Conservation (phyloP, 2,329 filamentous ascomycete genomes). For the Hypocreales sp. region DNA sequence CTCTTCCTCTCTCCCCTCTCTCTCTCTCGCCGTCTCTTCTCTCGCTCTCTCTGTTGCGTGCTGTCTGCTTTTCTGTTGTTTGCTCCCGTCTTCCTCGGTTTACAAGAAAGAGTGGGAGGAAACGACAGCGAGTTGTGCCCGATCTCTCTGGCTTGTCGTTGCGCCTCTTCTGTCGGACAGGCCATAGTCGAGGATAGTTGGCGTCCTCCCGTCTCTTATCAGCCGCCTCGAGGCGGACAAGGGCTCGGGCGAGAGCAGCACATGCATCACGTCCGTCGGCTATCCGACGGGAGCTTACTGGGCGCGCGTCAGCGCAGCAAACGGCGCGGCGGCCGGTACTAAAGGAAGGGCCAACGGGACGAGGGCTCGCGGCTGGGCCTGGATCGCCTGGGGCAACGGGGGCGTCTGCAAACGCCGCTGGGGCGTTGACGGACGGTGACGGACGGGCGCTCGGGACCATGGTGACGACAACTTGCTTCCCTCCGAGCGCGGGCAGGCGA, state of each 20-base stretch:
- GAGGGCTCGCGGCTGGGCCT: too few species aligned
- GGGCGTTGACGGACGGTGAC: too few species aligned
- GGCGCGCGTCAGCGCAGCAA: neutral
- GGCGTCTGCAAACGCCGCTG: too few species aligned
- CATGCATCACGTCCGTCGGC: neutral
- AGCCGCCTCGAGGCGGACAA: too few species aligned
- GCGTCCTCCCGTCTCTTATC: too few species aligned
- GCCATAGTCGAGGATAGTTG: too few species aligned
- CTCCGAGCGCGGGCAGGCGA: constrained; percentile 5
- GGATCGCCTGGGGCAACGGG: too few species aligned
- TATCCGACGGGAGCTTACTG: constrained; percentile 12
- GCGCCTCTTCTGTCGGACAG: too few species aligned
- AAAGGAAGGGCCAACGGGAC: too few species aligned
- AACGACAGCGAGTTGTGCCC: too few species aligned
- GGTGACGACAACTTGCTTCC: constrained; percentile 6
- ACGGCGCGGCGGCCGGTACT: neutral
- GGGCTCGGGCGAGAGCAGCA: neutral
- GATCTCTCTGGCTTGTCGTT: too few species aligned
- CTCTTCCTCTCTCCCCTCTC: constrained; percentile 1
- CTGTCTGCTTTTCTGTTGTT: neutral
- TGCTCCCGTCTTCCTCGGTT: neutral
- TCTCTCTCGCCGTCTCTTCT: neutral
- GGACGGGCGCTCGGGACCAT: too few species aligned
- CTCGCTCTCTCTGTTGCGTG: neutral
- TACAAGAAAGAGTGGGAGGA: neutral